Percentiles rank a stretch among this genome's conserved stretches.
These are phyloP conservation scores for Boletus coccyginus DNA, from an alignment of 768 basidiomycete genomes.

Conservation along the genomic window DNA sequence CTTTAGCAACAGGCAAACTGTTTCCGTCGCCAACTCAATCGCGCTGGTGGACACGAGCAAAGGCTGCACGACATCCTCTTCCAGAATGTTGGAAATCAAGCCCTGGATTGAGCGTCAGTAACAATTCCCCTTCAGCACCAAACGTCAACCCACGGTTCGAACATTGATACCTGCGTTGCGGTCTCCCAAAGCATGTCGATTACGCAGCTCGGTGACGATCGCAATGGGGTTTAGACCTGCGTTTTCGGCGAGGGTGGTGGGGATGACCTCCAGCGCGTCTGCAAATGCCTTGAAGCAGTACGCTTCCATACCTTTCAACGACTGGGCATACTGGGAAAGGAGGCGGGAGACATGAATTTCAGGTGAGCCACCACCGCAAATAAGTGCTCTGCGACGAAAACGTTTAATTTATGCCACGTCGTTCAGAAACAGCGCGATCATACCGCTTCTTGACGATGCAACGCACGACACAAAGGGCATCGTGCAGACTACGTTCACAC, in stretches of 20 bases:
- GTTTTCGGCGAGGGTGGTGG: conserved; percentile 96
- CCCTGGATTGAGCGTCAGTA: conserved; percentile 50
- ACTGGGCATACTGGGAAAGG: conserved; percentile 87
- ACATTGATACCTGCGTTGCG: conserved; percentile 97
- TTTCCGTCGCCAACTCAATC: conserved; percentile 93
- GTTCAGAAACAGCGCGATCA: conserved; percentile 18
- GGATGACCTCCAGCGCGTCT: conserved; percentile 96
- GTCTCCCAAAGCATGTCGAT: conserved; percentile 94
- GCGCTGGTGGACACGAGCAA: conserved; percentile 94
- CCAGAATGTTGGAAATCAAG: conserved; percentile 93
- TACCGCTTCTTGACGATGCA: conserved; percentile 98
- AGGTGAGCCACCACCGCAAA: conserved; percentile 95
- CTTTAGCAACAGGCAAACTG: conserved; percentile 92
- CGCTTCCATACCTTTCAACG: conserved; percentile 96
- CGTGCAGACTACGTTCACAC: conserved; percentile 95
- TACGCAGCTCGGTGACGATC: conserved; percentile 96
- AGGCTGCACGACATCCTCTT: conserved; percentile 97
- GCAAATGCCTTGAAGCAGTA: conserved; percentile 99
- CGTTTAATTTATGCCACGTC: not conserved
- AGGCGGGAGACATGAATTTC: conserved; percentile 96
- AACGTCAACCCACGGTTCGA: conserved; percentile 65
- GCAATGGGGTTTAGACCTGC: conserved; percentile 97
- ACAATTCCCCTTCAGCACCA: not conserved
- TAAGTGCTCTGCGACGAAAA: conserved; percentile 62
- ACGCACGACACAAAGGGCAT: conserved; percentile 97